Percentiles rank a stretch among this genome's conserved stretches.
These are phyloP conservation scores for Pestalotiopsis sp. DNA, from an alignment of 2,329 filamentous ascomycete species.

Conservation along the genomic window DNA sequence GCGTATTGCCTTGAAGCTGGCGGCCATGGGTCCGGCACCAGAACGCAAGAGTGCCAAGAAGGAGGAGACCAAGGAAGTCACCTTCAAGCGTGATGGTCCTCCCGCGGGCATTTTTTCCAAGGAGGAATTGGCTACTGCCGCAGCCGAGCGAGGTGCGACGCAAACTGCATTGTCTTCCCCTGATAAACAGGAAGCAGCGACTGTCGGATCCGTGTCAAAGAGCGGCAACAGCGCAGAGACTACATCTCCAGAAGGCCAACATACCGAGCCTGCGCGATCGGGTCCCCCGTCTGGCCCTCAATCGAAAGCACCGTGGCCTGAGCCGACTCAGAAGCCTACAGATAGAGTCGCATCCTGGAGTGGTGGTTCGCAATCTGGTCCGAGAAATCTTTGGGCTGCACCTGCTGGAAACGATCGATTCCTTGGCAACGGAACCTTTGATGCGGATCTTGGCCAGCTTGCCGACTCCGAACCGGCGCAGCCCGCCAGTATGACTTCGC, in stretches of 20 bases:
- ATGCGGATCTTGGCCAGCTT: slow-evolving; percentile 58
- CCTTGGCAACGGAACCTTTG: slow-evolving; percentile 79
- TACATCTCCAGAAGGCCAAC: background rate
- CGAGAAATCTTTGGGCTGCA: slow-evolving; percentile 74
- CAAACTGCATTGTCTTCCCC: background rate
- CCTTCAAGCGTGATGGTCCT: slow-evolving; percentile 24
- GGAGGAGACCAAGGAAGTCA: slow-evolving; percentile 44
- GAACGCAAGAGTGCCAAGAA: slow-evolving; percentile 63
- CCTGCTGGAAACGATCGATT: slow-evolving; percentile 67
- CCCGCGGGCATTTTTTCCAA: slow-evolving; percentile 24
- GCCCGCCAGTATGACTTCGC: slow-evolving; percentile 32
- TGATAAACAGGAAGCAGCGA: slow-evolving; percentile 12
- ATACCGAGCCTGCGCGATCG: slow-evolving; percentile 13
- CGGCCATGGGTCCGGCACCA: slow-evolving; percentile 67
- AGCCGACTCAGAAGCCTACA: slow-evolving; percentile 26
- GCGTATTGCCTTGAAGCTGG: slow-evolving; percentile 72
- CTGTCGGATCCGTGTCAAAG: background rate
- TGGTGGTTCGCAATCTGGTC: slow-evolving; percentile 42
- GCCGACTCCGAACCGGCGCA: slow-evolving; percentile 42
- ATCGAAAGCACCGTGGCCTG: slow-evolving; percentile 30
- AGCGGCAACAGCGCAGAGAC: background rate
- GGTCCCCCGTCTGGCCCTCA: slow-evolving; percentile 28
- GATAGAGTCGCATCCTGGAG: slow-evolving; percentile 58
- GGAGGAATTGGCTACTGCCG: slow-evolving; percentile 13
- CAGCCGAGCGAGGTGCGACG: background rate